phyloP scores from a whole-genome alignment of 2,329 filamentous ascomycete species.

The Dissoconium aciculare region DNA sequence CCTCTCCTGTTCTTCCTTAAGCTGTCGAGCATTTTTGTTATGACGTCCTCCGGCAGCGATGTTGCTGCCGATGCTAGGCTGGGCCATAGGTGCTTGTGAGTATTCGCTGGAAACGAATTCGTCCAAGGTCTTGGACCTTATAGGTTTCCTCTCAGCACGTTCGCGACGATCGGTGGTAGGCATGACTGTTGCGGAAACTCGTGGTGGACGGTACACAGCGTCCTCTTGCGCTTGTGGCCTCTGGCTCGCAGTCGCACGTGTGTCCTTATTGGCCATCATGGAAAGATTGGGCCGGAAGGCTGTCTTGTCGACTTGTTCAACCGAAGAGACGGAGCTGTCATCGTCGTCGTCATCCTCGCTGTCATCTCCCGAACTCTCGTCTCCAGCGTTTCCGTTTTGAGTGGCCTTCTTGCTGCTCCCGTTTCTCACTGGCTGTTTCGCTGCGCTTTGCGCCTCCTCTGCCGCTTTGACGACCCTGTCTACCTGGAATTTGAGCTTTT shows the following conservation, averaged over 20 bases:
- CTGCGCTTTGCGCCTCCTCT: slow-evolving; percentile 49
- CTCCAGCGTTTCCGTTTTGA: slow-evolving; percentile 13
- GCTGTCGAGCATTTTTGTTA: slow-evolving; percentile 62
- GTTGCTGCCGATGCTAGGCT: slow-evolving; percentile 84
- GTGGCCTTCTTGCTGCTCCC: slow-evolving; percentile 22
- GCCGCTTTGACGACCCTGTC: slow-evolving; percentile 85
- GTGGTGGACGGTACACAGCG: slow-evolving; percentile 77
- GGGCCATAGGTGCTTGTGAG: slow-evolving; percentile 61
- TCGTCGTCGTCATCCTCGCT: slow-evolving; percentile 22
- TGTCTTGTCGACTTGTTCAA: slow-evolving; percentile 39
- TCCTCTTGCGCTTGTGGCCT: slow-evolving; percentile 27
- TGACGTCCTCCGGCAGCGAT: slow-evolving; percentile 61
- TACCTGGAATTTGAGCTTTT: slow-evolving; percentile 84
- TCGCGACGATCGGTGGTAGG: slow-evolving; percentile 38
- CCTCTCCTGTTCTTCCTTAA: slow-evolving; percentile 62
- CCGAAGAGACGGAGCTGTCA: slow-evolving; percentile 28
- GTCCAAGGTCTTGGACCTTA: slow-evolving; percentile 73
- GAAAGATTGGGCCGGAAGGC: slow-evolving; percentile 47
- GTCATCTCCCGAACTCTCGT: slow-evolving; percentile 21
- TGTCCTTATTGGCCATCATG: slow-evolving; percentile 24
- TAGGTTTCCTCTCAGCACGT: slow-evolving; percentile 46
- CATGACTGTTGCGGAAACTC: slow-evolving; percentile 75
- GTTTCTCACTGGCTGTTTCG: slow-evolving; percentile 7
- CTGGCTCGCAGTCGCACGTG: slow-evolving; percentile 18
- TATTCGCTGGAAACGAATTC: slow-evolving; percentile 83